Percentiles rank a stretch among this genome's conserved stretches.
These are phyloP conservation scores for Cyclospora cayetanensis DNA, from an alignment of 169 alveolate genomes.

Conservation along the genomic window DNA sequence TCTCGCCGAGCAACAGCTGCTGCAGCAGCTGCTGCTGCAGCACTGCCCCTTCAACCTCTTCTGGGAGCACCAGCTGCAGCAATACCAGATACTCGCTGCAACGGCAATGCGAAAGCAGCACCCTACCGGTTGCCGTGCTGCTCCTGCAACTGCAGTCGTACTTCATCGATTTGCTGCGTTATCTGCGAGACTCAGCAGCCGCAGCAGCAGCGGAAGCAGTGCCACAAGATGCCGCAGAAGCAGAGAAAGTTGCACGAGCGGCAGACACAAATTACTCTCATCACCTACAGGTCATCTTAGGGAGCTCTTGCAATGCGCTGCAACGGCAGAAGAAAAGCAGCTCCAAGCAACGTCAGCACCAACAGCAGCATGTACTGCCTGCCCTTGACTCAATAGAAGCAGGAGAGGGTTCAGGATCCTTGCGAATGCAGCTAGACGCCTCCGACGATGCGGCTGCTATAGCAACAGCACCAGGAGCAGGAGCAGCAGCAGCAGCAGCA, in stretches of 20 bases:
- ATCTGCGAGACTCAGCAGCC: background rate
- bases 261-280: background rate
- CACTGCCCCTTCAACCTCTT: background rate
- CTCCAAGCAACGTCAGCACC: background rate
- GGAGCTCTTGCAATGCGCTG: background rate
- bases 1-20: background rate
- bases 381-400: too few relatives aligned
- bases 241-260: background rate
- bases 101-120: background rate
- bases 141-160: background rate
- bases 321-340: background rate
- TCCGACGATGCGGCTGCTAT: background rate
- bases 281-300: background rate
- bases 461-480: background rate
- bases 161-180: background rate
- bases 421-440: too few relatives aligned
- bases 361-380: too few relatives aligned
- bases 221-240: background rate
- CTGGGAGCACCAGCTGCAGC: background rate
- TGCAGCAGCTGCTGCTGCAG: constrained; percentile 16
- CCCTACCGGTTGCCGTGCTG: background rate
- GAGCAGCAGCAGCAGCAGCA: background rate
- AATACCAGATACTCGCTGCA: background rate
- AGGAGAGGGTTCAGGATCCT: too few relatives aligned
- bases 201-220: background rate